These are phyloP conservation scores for Aspergillus carbonarius DNA, from an alignment of 2,329 filamentous ascomycete genomes.

Conservation along the genomic window DNA sequence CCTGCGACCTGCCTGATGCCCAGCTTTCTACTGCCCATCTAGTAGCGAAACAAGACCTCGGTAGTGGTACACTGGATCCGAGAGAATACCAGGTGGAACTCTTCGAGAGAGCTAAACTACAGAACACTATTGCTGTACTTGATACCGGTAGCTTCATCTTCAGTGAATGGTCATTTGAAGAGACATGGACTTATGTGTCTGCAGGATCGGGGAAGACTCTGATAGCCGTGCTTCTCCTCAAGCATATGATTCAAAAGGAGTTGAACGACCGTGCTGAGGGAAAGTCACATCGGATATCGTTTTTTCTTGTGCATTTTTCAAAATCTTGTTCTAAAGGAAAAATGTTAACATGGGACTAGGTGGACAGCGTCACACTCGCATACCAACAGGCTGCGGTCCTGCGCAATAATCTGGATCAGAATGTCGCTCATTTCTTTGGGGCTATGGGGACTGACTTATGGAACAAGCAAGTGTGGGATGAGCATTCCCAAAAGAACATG, in stretches of 20 bases:
- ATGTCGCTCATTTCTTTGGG: slow-evolving; percentile 73
- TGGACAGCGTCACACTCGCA: slow-evolving; percentile 85
- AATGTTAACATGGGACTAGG: slow-evolving; percentile 43
- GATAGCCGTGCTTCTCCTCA: slow-evolving; percentile 85
- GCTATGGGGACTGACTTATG: slow-evolving; percentile 62
- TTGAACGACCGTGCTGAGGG: slow-evolving; percentile 66
- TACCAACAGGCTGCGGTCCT: slow-evolving; percentile 87
- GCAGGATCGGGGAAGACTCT: slow-evolving; percentile 87
- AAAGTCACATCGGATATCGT: slow-evolving; percentile 65
- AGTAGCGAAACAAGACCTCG: slow-evolving; percentile 53
- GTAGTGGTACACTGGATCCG: slow-evolving; percentile 69
- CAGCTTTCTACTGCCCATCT: slow-evolving; percentile 56
- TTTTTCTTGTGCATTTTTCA: slow-evolving; percentile 67
- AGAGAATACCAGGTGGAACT: slow-evolving; percentile 91
- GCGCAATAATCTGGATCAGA: slow-evolving; percentile 74
- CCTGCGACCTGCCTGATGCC: slow-evolving; percentile 36
- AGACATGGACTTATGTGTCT: neutral
- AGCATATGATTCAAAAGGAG: slow-evolving; percentile 74
- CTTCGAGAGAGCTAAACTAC: slow-evolving; percentile 78
- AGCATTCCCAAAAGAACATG: slow-evolving; percentile 65
- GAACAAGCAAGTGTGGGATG: slow-evolving; percentile 60
- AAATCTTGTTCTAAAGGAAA: neutral
- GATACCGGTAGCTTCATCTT: slow-evolving; percentile 65
- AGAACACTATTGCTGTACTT: slow-evolving; percentile 89
- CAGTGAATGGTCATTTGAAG: too few relatives aligned